A percentile compares a stretch with the other conserved stretches of the same genome.
Conservation (phyloP, 441 rosid species). For the Kokia cookei region DNA sequence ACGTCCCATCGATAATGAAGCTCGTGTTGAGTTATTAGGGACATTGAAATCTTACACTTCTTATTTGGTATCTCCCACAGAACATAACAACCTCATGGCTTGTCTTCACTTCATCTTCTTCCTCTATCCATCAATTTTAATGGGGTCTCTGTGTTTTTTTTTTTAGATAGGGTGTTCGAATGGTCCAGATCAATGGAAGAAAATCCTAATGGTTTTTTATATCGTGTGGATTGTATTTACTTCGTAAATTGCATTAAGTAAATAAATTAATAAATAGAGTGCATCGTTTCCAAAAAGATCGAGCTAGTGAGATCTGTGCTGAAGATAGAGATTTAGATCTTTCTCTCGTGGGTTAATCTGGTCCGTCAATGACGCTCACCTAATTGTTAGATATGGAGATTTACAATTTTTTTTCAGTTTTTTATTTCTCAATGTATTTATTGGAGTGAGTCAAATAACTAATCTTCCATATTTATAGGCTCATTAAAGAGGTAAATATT, state of each 20-base stretch:
- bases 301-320: neutral
- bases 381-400: neutral
- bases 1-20: neutral
- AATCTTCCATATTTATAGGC: no score
- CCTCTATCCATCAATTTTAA: neutral
- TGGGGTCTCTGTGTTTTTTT: neutral
- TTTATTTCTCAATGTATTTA: neutral
- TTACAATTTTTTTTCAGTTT: neutral
- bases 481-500: fast-evolving
- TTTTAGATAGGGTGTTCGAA: neutral
- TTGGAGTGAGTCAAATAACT: no score
- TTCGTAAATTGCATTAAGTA: neutral
- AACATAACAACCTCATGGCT: neutral
- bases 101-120: conserved; percentile 3
- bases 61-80: neutral
- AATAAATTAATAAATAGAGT: neutral
- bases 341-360: neutral
- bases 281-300: neutral
- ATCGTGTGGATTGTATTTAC: neutral
- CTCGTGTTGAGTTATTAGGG: neutral
- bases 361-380: neutral
- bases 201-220: neutral
- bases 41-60: neutral
- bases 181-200: neutral
- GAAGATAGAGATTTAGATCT: neutral